Base-by-base conservation (phyloP, 176 grass and related monocot genomes). In the Hsuehochloa calcarea region DNA sequence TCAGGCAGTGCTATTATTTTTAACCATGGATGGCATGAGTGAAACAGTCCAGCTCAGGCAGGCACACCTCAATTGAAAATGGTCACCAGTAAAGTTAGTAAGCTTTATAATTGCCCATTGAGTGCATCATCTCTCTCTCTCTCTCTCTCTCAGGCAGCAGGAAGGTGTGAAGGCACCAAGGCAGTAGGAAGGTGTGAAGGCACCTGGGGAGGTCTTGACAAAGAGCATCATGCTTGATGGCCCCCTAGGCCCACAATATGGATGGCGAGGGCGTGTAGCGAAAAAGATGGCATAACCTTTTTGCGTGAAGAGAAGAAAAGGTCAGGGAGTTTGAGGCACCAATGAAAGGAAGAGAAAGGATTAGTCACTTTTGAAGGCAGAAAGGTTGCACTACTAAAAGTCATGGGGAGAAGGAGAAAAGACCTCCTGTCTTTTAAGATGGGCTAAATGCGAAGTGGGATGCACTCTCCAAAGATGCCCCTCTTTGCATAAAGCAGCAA, bases 321-420 rank as follows among this genome's bases (percentile, higher is more conserved):
- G 82, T 41, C 85, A 87, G 91, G 85, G 81, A 86, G 89, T 90
- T 97, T 80, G 89, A 88, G 82, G 88, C 87, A 82, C 82, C 88
- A 87, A 93, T 89, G 61, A 86, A 91, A 92, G 87, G 77, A 91
- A 97, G 80, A 88, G 78, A 88, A 91, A 89, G 80, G 80, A 87
- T 91, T 91, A 87, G 85, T 35, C 75, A 75, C 89, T 91, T 96
- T 90, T 82, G 84, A 84, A 79, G 91, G 82, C 54, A 85, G 82
- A 93, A 89, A 91, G 89, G 83, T 82, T 82, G 84, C 87, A 92
- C 85, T 91, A 93, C 88, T 84, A 89, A 89, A 86, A 93, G 90
- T 70, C 87, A 88, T 87, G 87, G 70, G 75, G 29, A 68, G 40
- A 45, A 82, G 47, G 62, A 75, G 69, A 88, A 90, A 89, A 89